Evolutionary conservation across 306 rosid species (phyloP).

Genomic region (Potentilla sterilis): DNA sequence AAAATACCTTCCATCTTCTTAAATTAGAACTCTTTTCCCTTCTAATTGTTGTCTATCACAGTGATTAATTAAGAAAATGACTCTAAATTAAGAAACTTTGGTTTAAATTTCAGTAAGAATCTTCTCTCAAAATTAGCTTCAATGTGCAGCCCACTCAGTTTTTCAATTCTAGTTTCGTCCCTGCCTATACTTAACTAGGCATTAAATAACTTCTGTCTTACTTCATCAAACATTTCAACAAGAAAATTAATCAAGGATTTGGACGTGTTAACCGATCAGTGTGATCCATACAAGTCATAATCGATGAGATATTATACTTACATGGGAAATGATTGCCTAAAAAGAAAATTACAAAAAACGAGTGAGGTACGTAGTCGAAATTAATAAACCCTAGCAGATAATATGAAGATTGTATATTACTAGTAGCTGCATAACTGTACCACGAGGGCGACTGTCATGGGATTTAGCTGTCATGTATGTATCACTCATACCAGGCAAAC

Average conservation of each 20-base stretch:
- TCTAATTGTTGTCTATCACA: too few species aligned
- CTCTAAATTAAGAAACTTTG: too few species aligned
- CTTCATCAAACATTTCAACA: not conserved
- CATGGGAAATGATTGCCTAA: not conserved
- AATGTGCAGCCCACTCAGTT: too few species aligned
- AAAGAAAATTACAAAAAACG: not conserved
- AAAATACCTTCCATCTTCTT: too few species aligned
- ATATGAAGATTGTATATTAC: not conserved
- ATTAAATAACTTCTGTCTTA: not conserved
- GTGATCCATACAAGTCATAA: not conserved
- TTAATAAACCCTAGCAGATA: not conserved
- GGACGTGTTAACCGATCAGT: not conserved
- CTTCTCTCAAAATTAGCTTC: too few species aligned
- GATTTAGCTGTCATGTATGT: constrained; percentile 32
- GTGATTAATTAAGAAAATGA: too few species aligned
- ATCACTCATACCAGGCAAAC: constrained; percentile 20
- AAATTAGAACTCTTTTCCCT: too few species aligned
- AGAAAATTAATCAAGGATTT: not conserved
- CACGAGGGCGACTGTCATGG: constrained; percentile 24
- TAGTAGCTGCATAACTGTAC: not conserved
- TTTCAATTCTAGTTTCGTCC: too few species aligned
- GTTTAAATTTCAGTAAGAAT: too few species aligned
- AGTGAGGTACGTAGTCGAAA: not conserved
- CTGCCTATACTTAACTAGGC: too few species aligned
- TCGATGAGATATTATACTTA: not conserved